Base-by-base conservation (phyloP, 768 basidiomycete genomes). In the Boletus rubroflammeus region DNA sequence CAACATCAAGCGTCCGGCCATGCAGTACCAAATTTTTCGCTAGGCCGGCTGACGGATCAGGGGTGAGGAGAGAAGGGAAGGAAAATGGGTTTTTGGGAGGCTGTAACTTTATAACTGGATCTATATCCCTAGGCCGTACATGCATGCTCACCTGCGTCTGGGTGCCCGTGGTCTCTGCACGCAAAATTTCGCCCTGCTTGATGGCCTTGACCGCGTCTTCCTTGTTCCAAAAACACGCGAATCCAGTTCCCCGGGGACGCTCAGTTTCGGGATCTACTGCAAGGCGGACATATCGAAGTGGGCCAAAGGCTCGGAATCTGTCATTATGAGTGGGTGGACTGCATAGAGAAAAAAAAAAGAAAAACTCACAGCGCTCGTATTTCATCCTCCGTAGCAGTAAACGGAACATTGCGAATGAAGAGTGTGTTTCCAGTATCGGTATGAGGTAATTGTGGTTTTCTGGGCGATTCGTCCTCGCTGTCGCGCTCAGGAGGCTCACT, bases 151-250 rank as follows among this genome's bases (percentile, higher is more conserved):
- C 68, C 58, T 66, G 62, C 2, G 47, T 36, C n/a, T 66, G 57
- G 19, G 70, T 70, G 17, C 83, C 83, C 9, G 78, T 77, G 0
- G 83, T 86, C 69, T 92, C 88, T 28, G 75, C 61, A 19, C 81
- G 81, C 5, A 93, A 71, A 6, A 85, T 74, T 25, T 90, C 84
- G 55, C 93, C 88, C 65, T 94, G 90, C 50, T 84, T 78, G 23
- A 98, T 78, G 9, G 84, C 93, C 55, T 84, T 84, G 64, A 95
- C 86, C 15, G 95, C 95, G 58, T 95, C 89, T 58, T 85, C 89
- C 56, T 81, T 84, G 53, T 95, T 92, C 94, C 96, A 98, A 73
- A 96, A 98, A 68, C 94, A 98, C 2, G 87, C 93, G 66, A 99
- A 99, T 3, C 94, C 97, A 6, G 94, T 96, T 25, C 97, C 97